Evolutionary conservation across 495 filamentous ascomycete species (phyloP).

Genomic region (Neurospora sp.): DNA sequence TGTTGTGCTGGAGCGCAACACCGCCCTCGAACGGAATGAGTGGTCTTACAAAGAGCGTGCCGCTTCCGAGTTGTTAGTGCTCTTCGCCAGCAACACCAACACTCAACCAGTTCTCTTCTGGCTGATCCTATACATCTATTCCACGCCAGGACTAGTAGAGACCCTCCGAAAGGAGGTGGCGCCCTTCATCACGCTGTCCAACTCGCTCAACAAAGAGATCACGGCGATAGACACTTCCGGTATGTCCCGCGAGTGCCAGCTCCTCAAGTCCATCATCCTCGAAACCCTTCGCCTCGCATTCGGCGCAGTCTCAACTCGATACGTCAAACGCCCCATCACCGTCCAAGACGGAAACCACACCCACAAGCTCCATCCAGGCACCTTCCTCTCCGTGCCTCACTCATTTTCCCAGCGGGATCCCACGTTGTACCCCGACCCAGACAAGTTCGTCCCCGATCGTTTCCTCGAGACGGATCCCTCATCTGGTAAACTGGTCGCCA

Average conservation of each 20-base stretch:
- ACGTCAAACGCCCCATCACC: slow-evolving; percentile 1
- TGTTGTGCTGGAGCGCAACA: background rate
- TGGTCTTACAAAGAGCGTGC: slow-evolving; percentile 1
- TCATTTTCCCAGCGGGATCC: slow-evolving; percentile 7
- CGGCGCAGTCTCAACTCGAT: slow-evolving; percentile 7
- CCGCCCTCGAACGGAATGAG: background rate
- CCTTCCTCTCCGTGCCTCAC: slow-evolving; percentile 1
- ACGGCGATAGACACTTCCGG: background rate
- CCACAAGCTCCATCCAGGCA: slow-evolving; percentile 1
- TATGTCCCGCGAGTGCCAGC: slow-evolving; percentile 2
- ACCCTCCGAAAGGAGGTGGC: background rate
- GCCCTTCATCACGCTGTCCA: background rate
- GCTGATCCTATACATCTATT: slow-evolving; percentile 1
- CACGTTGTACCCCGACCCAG: slow-evolving; percentile 3
- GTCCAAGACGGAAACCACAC: background rate
- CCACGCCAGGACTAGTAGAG: background rate
- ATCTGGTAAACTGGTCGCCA: background rate
- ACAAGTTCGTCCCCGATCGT: slow-evolving; percentile 12
- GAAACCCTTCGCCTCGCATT: slow-evolving; percentile 7
- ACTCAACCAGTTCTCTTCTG: slow-evolving; percentile 3
- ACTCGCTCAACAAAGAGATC: background rate
- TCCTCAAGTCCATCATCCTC: slow-evolving; percentile 6
- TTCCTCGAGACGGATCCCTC: slow-evolving; percentile 8
- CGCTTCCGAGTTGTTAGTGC: background rate
- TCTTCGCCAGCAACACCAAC: slow-evolving; percentile 5